Evolutionary conservation across 2,329 filamentous ascomycete genomes (phyloP).

Genomic region (Trichoderma hamatum): DNA sequence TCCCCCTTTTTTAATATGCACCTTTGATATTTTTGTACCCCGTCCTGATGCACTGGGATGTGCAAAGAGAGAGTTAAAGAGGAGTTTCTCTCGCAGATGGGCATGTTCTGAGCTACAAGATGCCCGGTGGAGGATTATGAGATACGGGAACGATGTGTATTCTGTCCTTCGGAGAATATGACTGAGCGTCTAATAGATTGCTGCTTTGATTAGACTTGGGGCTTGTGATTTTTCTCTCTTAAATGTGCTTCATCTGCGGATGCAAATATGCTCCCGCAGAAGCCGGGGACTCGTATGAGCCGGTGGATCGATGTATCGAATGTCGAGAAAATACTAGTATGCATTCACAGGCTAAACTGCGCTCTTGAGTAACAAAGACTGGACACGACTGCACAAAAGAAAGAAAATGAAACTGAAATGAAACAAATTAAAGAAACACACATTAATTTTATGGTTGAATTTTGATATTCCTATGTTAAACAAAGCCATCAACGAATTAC

Average conservation of each 20-base stretch:
- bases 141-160: conserved; percentile 24
- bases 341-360: background rate
- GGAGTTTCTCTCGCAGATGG: conserved; percentile 12
- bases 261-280: background rate
- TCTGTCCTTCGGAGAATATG: conserved; percentile 23
- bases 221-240: conserved; percentile 8
- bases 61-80: background rate
- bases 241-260: background rate
- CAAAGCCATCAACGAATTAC: background rate
- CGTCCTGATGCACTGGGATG: conserved; percentile 13
- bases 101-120: conserved; percentile 4
- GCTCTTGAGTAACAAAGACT: background rate
- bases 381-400: background rate
- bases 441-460: background rate
- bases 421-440: background rate
- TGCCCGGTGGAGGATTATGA: conserved; percentile 18
- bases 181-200: conserved; percentile 36
- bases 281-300: conserved; percentile 5
- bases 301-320: background rate
- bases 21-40: conserved; percentile 21
- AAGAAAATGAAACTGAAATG: background rate
- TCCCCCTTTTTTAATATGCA: conserved; percentile 32
- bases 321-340: background rate
- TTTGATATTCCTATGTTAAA: background rate
- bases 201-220: conserved; percentile 30